Percentiles rank a stretch among this genome's conserved stretches.
phyloP scores from a whole-genome alignment of 2,329 filamentous ascomycete genomes.

The Diaporthe sp. region DNA sequence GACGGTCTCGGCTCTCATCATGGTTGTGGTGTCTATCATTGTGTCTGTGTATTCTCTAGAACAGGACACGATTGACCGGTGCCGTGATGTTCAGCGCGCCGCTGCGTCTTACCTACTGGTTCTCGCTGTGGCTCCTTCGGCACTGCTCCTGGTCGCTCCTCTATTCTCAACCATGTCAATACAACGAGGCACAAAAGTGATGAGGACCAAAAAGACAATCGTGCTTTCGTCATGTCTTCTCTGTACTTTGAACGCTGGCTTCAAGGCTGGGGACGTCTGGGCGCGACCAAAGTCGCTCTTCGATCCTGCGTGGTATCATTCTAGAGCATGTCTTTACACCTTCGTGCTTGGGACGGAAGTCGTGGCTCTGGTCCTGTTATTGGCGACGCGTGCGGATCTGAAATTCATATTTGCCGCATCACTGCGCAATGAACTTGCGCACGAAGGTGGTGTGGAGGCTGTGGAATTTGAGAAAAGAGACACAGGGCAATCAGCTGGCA shows the following conservation, averaged over 20 bases:
- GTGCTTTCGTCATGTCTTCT: conserved; percentile 69
- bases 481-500: neutral
- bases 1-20: conserved; percentile 72
- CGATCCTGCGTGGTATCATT: conserved; percentile 77
- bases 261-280: conserved; percentile 73
- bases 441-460: neutral
- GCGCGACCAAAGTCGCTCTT: conserved; percentile 57
- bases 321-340: conserved; percentile 80
- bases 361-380: conserved; percentile 56
- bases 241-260: conserved; percentile 76
- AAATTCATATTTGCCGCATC: neutral
- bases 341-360: conserved; percentile 84
- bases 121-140: conserved; percentile 74
- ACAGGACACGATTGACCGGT: conserved; percentile 58
- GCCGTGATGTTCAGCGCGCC: conserved; percentile 74
- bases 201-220: conserved; percentile 76
- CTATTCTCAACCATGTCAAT: conserved; percentile 55
- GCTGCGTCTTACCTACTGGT: conserved; percentile 71
- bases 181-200: conserved; percentile 71
- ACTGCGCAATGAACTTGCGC: neutral
- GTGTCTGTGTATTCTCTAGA: conserved; percentile 77
- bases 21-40: conserved; percentile 75
- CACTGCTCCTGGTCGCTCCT: conserved; percentile 62
- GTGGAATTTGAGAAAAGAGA: neutral
- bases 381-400: neutral